Evolutionary conservation across 805 yeast genomes (phyloP), one percentile per base, ranked within the genome.

Genomic region (Candida chilensis): DNA sequence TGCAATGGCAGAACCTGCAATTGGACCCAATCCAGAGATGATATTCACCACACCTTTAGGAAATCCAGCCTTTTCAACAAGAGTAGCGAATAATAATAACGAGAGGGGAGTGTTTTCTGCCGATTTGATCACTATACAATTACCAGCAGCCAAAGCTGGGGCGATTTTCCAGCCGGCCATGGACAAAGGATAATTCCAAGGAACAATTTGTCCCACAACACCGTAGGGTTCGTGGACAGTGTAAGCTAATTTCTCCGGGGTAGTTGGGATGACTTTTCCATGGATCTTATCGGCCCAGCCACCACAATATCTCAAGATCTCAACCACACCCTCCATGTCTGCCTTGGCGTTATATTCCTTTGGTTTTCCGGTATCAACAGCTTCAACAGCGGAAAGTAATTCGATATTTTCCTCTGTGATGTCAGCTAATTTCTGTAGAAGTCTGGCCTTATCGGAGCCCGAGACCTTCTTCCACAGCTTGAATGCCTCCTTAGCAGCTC

Each of bases 151-250:
- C 39, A 82, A 57, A 7, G 94, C 92, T 14, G 90, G 90, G 16
- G 82, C 85, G 46, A 82, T 61, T 53, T 82, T 81, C 92, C 92
- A 82, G 16, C 82, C 66, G 11, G 81, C 75, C 86, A 80, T 78
- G 19, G 67, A 59, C 41, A 77, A 51, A 18, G 85, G 84, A 48
- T 73, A 78, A 57, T 77, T 77, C 84, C 85, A 77, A 20, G 85
- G 85, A 34, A 78, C 74, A 40, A 77, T 73, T 49, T 74, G 78
- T 9, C 76, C 84, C 42, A 78, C 74, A 21, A 77, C 81, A 13
- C 79, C 78, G 29, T 61, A 49, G 4, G 85, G 80, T 52, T 79
- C 82, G 39, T 76, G 77, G 31, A 76, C 62, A 16, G 70, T 64
- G 50, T 62, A 64, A 22, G 66, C 67, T 33, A 64, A 47, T 47